Base-by-base conservation (phyloP, 1,284 basidiomycete species). In the Farysia itapuensis region DNA sequence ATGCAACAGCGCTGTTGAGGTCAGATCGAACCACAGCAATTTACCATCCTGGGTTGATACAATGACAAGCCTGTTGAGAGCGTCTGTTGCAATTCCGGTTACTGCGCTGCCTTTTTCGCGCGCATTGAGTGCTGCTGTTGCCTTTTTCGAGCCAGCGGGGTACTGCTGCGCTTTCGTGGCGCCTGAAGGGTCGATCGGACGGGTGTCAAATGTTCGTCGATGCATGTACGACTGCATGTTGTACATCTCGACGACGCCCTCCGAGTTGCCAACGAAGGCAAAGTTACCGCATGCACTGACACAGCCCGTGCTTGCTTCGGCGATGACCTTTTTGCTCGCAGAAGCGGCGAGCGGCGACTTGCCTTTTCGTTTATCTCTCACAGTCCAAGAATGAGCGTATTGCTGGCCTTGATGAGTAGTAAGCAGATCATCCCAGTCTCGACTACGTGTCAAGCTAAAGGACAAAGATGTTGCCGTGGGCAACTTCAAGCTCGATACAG, bases 261-360 rank as follows among this genome's bases (percentile, higher is more conserved):
- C 45, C 19, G 53, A 60, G 29, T 64, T 70, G 24, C 74, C 74
- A 1, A 86, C 87, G 5, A 98, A 79, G 29, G 88, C 90, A 77
- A 96, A 99, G 75, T 98, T 98, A 13, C 95, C 95, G 74, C 95
- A 99, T 0, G 90, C 88, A 12, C 91, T 88, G 13, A 97, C 88
- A 64, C 87, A 63, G 16, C 42, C 46, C 1, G 70, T 54, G 13
- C 70, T 43, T 6, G 64, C 79, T 44, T 53, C 85, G 22, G 85
- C 85, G n/a, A 45, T 37, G 28, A 52, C 40, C 39, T 53, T 65
- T 15, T 49, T 49, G 21, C 39, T 26, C 16, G 53, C 59, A 19
- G 57, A 57, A 4, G 57, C 59, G 13, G 57, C 40, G 9, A 70
- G 42, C 2, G 51, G 44, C 6, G 33, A 22, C 35, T 54, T 56